Evolutionary conservation across 164 flowering plant genomes (phyloP).

Genomic region (Vitis riparia): DNA sequence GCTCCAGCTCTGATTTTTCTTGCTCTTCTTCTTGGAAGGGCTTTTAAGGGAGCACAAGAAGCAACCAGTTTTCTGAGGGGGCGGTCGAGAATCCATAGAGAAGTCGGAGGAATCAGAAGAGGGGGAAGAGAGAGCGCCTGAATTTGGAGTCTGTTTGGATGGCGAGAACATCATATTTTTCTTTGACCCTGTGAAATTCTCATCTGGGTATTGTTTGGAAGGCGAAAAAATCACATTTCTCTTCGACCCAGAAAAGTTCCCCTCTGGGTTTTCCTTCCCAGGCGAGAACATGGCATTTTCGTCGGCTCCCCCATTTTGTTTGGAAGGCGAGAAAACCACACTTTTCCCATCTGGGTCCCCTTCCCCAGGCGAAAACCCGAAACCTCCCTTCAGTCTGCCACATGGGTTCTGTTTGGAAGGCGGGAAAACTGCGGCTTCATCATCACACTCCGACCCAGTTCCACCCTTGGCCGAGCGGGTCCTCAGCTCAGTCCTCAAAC

Average conservation of each 20-base stretch:
- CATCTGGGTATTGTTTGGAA: neutral
- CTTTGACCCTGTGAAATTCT: neutral
- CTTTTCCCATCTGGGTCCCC: neutral
- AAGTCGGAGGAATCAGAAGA: conserved; percentile 19
- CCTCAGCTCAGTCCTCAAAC: neutral
- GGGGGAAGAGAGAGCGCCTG: conserved; percentile 18
- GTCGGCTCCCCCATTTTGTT: neutral
- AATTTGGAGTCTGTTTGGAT: conserved; percentile 6
- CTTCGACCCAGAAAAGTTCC: conserved; percentile 3
- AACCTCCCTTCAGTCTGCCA: no score
- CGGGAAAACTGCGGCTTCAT: conserved; percentile 11
- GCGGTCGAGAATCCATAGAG: conserved; percentile 24
- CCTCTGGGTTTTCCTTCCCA: neutral
- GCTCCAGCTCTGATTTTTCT: conserved; percentile 34
- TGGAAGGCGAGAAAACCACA: neutral
- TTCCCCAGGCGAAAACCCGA: no score
- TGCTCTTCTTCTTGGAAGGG: conserved; percentile 30
- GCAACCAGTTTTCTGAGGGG: conserved; percentile 45
- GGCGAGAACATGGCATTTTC: neutral
- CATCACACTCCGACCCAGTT: neutral
- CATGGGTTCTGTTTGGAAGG: conserved; percentile 2
- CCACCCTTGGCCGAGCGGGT: neutral
- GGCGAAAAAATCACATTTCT: conserved; percentile 5
- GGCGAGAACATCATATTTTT: conserved; percentile 4
- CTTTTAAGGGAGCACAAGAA: conserved; percentile 58